A percentile compares a stretch with the other conserved stretches of the same genome.
Conservation (phyloP, 352 stramenopile genomes). For the Plasmopara halstedii region DNA sequence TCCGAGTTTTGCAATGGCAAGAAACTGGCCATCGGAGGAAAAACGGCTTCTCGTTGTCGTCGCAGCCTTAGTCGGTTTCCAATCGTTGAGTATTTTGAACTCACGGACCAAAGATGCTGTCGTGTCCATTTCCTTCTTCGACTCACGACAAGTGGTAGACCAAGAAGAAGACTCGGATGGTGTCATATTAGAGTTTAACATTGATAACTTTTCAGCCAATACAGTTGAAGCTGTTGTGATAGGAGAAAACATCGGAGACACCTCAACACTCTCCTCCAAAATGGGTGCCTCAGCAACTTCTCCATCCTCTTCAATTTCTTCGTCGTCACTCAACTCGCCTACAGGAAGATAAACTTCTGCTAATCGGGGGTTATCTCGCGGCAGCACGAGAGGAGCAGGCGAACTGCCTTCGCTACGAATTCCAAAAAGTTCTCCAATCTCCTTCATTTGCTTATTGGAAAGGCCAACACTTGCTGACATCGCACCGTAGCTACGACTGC, state of each 20-base stretch:
- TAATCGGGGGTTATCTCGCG: constrained; percentile 22
- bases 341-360: constrained; percentile 26
- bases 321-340: constrained; percentile 23
- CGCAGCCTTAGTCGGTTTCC: constrained; percentile 18
- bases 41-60: constrained; percentile 32
- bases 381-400: constrained; percentile 6
- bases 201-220: neutral
- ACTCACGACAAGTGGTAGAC: constrained; percentile 2
- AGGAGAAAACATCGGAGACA: constrained; percentile 25
- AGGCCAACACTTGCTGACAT: constrained; percentile 19
- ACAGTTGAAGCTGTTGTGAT: constrained; percentile 1
- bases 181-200: constrained; percentile 6
- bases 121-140: neutral
- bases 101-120: constrained; percentile 27
- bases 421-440: constrained; percentile 45
- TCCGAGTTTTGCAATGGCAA: constrained; percentile 29
- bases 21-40: constrained; percentile 28
- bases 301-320: constrained; percentile 6
- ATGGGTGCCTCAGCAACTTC: constrained; percentile 6
- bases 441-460: constrained; percentile 36
- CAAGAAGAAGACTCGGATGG: constrained; percentile 7
- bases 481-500: constrained; percentile 16
- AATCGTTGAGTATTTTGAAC: constrained; percentile 34
- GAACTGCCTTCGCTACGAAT: constrained; percentile 21
- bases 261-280: constrained; percentile 5